phyloP scores from a whole-genome alignment of 2,329 filamentous ascomycete species.

The Apiospora aurea region DNA sequence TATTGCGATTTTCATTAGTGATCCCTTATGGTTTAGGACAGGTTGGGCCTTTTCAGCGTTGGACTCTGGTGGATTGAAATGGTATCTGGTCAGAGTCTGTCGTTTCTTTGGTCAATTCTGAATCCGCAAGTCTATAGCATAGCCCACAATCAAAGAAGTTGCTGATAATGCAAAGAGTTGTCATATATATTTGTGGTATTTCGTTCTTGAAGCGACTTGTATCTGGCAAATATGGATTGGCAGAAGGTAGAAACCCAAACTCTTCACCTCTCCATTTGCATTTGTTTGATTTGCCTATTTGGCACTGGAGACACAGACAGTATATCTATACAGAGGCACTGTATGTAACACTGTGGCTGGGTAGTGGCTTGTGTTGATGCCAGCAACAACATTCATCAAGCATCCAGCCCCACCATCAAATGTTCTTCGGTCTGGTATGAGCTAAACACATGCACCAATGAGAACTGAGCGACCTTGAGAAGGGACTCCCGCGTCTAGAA shows the following conservation, averaged over 20 bases:
- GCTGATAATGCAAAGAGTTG: background rate
- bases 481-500: background rate
- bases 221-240: background rate
- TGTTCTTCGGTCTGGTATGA: conserved; percentile 1
- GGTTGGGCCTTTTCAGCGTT: conserved; percentile 4
- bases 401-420: conserved; percentile 16
- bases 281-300: background rate
- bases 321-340: background rate
- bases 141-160: background rate
- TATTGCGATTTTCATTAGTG: conserved; percentile 13
- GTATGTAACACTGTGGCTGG: background rate
- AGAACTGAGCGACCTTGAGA: background rate
- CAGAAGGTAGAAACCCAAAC: background rate
- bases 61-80: background rate
- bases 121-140: background rate
- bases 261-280: background rate
- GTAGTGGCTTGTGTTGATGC: conserved; percentile 3
- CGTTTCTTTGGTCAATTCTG: background rate
- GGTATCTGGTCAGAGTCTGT: conserved; percentile 9
- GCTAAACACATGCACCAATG: conserved; percentile 15
- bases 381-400: conserved; percentile 16
- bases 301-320: background rate
- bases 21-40: background rate
- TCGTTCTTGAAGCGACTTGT: background rate
- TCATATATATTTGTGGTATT: background rate